Conservation (phyloP, 768 basidiomycete species). For the Pleurotus salmoneostramineus region DNA sequence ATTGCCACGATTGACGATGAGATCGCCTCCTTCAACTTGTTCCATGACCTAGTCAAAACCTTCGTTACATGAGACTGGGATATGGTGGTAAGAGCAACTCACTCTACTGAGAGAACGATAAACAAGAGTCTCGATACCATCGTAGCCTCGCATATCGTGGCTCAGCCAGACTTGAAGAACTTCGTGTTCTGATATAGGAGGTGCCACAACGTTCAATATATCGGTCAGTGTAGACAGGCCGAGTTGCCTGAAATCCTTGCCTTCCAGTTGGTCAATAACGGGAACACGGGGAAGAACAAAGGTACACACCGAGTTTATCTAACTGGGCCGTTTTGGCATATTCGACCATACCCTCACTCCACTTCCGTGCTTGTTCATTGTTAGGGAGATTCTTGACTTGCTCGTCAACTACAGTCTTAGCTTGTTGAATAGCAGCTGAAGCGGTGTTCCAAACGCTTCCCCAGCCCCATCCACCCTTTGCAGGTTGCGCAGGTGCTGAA, state of each 20-base stretch:
- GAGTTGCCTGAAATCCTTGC: conserved; percentile 84
- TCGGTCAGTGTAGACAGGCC: conserved; percentile 88
- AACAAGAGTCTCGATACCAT: conserved; percentile 91
- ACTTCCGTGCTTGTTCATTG: conserved; percentile 85
- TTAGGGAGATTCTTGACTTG: conserved; percentile 85
- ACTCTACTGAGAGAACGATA: conserved; percentile 85
- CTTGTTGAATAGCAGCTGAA: conserved; percentile 83
- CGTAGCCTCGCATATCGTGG: conserved; percentile 96
- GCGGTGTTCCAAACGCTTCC: conserved; percentile 87
- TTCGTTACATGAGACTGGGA: background rate
- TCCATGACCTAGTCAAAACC: conserved; percentile 74
- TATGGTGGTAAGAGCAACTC: conserved; percentile 18
- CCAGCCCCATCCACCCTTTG: conserved; percentile 70
- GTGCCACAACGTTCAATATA: conserved; percentile 93
- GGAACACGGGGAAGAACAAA: background rate
- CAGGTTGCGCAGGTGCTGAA: conserved; percentile 11
- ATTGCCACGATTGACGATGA: conserved; percentile 81
- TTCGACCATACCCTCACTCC: conserved; percentile 80
- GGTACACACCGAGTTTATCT: conserved; percentile 75
- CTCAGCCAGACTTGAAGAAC: conserved; percentile 94
- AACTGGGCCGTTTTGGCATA: conserved; percentile 89
- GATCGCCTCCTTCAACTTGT: conserved; percentile 90
- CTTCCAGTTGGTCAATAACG: conserved; percentile 33
- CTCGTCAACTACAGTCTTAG: conserved; percentile 85
- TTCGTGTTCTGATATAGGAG: conserved; percentile 97